Evolutionary conservation across 1,284 basidiomycete genomes (phyloP).

Genomic region (Cutaneotrichosporon cutaneum): DNA sequence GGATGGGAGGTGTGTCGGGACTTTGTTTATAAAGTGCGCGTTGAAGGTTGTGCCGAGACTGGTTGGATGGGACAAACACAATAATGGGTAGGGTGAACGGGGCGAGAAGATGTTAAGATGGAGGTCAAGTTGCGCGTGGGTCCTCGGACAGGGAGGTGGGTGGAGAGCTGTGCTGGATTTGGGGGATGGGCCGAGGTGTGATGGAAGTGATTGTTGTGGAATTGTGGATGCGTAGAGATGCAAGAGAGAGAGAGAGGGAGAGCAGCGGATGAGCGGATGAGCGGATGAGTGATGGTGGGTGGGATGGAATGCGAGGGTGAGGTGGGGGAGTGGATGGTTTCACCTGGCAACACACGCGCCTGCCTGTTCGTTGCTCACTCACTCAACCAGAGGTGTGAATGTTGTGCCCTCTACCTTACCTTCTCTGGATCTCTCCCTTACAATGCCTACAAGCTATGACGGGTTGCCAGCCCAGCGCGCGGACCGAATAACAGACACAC

Average conservation of each 20-base stretch:
- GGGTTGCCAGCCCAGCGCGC: too few species aligned
- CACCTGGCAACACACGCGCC: too few species aligned
- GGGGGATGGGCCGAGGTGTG: neutral
- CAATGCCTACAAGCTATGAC: too few species aligned
- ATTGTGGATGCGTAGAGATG: neutral
- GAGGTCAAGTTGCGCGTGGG: neutral
- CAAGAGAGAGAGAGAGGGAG: neutral
- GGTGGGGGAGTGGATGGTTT: neutral
- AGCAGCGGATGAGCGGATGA: neutral
- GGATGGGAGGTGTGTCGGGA: neutral
- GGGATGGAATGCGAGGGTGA: too few species aligned
- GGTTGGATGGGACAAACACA: neutral
- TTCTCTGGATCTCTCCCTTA: too few species aligned
- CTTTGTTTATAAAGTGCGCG: neutral
- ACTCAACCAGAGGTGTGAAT: too few species aligned
- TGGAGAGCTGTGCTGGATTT: neutral
- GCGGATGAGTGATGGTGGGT: neutral
- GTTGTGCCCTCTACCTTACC: too few species aligned
- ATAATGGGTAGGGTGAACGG: neutral
- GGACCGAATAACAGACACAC: too few species aligned
- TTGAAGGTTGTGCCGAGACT: neutral
- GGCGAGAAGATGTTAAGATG: neutral
- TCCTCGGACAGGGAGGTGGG: neutral
- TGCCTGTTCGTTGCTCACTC: too few species aligned
- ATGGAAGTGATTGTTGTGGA: too few species aligned